Conservation (phyloP, 805 yeast genomes). For the Yarrowia divulgata region DNA sequence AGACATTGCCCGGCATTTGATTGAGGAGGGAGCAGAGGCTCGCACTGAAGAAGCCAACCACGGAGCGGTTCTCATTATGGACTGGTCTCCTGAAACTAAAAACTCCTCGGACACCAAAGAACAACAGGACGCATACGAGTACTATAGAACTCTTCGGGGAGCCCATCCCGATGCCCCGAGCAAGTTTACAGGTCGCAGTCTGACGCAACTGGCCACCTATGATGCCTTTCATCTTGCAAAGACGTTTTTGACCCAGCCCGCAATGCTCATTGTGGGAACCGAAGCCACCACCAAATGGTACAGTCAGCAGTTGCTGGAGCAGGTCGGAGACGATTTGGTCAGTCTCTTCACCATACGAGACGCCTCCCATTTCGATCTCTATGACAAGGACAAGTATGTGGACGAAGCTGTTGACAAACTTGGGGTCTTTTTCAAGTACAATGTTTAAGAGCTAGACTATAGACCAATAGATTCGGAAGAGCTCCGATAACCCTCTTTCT, state of each 20-base stretch:
- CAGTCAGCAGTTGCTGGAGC: not conserved
- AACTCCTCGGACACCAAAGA: slow-evolving; percentile 11
- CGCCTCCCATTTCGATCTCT: slow-evolving; percentile 40
- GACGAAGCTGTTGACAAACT: slow-evolving; percentile 10
- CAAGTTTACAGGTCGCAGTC: slow-evolving; percentile 1
- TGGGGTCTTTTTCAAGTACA: slow-evolving; percentile 7
- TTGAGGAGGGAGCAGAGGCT: slow-evolving; percentile 12
- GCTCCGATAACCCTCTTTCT: too few species aligned
- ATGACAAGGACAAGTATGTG: slow-evolving; percentile 39
- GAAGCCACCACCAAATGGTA: not conserved
- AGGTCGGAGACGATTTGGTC: slow-evolving; percentile 14
- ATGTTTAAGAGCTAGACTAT: not conserved
- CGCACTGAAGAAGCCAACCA: slow-evolving; percentile 19
- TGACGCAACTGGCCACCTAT: slow-evolving; percentile 10
- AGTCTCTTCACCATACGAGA: slow-evolving; percentile 15
- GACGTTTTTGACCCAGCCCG: slow-evolving; percentile 40
- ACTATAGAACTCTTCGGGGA: slow-evolving; percentile 42
- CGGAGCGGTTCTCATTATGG: slow-evolving; percentile 15
- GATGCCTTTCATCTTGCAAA: slow-evolving; percentile 40
- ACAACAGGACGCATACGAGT: slow-evolving; percentile 40
- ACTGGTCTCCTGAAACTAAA: slow-evolving; percentile 3
- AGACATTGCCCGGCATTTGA: not conserved
- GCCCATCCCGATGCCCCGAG: slow-evolving; percentile 19
- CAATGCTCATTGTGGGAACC: slow-evolving; percentile 39
- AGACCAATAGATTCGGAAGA: too few species aligned